Conservation (phyloP, 306 rosid genomes). For the Ammopiptanthus mongolicus region DNA sequence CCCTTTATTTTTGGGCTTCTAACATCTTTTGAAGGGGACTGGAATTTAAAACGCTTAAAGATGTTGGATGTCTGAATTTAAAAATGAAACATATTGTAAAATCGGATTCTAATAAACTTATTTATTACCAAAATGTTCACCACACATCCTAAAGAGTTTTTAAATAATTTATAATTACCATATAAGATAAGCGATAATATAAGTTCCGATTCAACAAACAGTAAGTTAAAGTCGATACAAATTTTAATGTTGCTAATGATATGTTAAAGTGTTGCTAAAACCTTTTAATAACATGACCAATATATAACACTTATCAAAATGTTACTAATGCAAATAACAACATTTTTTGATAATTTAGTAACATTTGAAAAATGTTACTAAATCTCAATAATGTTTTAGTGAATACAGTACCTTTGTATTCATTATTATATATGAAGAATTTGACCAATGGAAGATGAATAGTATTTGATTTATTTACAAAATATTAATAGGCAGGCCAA, state of each 20-base stretch:
- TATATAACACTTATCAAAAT: too few relatives aligned
- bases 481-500: neutral
- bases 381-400: too few relatives aligned
- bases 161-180: neutral
- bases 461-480: neutral
- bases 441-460: neutral
- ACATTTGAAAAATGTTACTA: too few relatives aligned
- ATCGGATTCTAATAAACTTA: neutral
- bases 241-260: too few relatives aligned
- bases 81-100: neutral
- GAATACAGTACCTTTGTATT: neutral
- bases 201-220: neutral
- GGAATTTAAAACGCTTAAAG: neutral
- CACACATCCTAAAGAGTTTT: neutral
- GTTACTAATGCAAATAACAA: too few relatives aligned
- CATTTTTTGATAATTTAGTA: too few relatives aligned
- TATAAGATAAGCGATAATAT: neutral
- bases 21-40: neutral
- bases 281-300: too few relatives aligned
- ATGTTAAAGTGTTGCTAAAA: too few relatives aligned
- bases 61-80: neutral
- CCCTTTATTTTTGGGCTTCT: neutral
- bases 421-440: neutral
- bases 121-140: neutral
- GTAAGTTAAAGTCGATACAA: too few relatives aligned